A percentile compares a stretch with the other conserved stretches of the same genome.
phyloP scores from a whole-genome alignment of 345 rosid species.

The Sapria himalayana region DNA sequence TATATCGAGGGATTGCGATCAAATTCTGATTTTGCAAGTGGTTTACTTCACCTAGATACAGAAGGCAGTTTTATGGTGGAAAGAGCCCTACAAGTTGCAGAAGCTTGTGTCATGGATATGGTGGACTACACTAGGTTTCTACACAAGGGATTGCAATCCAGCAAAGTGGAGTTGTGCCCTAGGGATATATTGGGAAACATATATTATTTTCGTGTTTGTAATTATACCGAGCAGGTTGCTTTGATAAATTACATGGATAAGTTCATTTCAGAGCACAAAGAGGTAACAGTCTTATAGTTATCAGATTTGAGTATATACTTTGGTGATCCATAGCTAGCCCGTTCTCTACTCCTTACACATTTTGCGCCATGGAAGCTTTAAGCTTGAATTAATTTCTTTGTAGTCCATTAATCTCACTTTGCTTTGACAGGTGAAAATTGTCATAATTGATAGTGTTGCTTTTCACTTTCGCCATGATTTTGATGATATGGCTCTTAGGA shows the following conservation, averaged over 20 bases:
- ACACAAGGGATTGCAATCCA: constrained; percentile 24
- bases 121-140: constrained; percentile 28
- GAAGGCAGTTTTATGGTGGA: constrained; percentile 97
- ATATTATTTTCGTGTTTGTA: constrained; percentile 69
- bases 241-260: constrained; percentile 54
- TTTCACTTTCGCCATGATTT: constrained; percentile 96
- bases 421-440: constrained; percentile 47
- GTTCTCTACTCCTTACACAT: no score
- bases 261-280: constrained; percentile 57
- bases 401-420: background rate
- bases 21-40: no score
- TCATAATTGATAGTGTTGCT: constrained; percentile 66
- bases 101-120: constrained; percentile 60
- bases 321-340: no score
- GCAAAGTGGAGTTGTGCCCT: constrained; percentile 25
- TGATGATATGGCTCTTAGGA: constrained; percentile 67
- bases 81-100: constrained; percentile 71
- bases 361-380: no score
- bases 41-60: constrained; percentile 59
- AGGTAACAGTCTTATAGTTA: no score
- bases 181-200: constrained; percentile 57
- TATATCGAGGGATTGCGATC: no score
- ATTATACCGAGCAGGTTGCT: constrained; percentile 72
- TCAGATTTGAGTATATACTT: no score
- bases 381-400: no score